These are phyloP conservation scores for Gyromitra esculenta DNA, from an alignment of 2,329 filamentous ascomycete genomes.

Conservation along the genomic window DNA sequence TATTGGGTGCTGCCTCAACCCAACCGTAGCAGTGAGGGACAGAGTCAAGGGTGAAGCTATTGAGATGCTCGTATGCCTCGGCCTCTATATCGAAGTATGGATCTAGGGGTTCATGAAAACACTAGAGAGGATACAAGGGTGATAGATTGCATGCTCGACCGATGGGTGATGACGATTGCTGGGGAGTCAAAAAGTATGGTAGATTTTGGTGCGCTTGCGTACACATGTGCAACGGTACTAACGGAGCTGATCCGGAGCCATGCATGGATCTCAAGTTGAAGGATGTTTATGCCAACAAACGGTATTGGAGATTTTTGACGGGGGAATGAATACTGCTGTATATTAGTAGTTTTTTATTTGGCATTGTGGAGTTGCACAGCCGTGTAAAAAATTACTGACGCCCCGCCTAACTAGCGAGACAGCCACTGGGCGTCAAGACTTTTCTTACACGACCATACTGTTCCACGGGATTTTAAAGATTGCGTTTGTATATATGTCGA, in stretches of 20 bases:
- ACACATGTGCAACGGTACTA: background rate
- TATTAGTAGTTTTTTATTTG: background rate
- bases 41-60: background rate
- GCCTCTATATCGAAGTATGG: slow-evolving; percentile 18
- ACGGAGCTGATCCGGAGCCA: background rate
- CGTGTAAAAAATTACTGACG: background rate
- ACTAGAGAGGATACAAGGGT: slow-evolving; percentile 3
- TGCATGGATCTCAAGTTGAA: background rate
- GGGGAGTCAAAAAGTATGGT: background rate
- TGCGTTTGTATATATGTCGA: too few relatives aligned
- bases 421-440: too few relatives aligned
- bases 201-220: background rate
- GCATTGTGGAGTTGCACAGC: background rate
- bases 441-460: too few relatives aligned
- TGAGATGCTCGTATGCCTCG: slow-evolving; percentile 2
- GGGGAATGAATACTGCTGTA: background rate
- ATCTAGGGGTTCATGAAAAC: background rate
- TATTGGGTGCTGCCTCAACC: background rate
- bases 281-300: background rate
- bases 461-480: too few relatives aligned
- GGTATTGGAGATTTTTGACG: slow-evolving; percentile 1
- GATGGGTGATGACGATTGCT: background rate
- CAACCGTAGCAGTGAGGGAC: slow-evolving; percentile 12
- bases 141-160: background rate
- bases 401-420: too few relatives aligned